Base-by-base conservation (phyloP, 2,329 filamentous ascomycete genomes). In the Cladorrhinum sp. region DNA sequence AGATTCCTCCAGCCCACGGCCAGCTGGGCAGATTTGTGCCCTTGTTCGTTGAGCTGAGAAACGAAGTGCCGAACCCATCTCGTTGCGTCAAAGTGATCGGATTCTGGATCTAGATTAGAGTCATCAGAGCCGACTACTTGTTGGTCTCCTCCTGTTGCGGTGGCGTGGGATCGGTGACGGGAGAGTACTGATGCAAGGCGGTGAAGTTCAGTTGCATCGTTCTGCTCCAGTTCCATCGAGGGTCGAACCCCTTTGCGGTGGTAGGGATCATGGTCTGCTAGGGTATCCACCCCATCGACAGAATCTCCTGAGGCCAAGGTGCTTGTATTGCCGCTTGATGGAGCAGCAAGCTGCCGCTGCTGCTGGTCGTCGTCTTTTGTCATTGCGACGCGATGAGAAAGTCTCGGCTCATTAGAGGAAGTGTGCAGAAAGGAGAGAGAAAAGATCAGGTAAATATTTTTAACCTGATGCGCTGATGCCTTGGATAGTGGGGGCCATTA, bases 1-100 rank as follows among this genome's bases (percentile, higher is more conserved):
- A 91, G 78, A 55, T 89, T 79, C 62, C 84, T 84, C 74, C 85
- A 90, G 0, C 82, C 81, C 6, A 91, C 78, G 2, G 87, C 86
- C 0, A 86, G 81, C 6, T 77, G 76, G 65, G 76, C 81, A 62
- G 76, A 73, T 60, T 77, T 79, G 50, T 87, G 75, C 0, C 83
- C 82, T 60, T 88, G 82, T 18, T 79, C 78, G 36, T 84, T 78
- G 36, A 87, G 71, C 29, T 75, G 70, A 1, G 65, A 60, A 6
- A 79, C 71, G 60, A 79, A 75, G 36, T 69, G 65, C 38, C 71
- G 71, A 1, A 79, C 66, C 78, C 78, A 81, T 61, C 74, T 76
- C 7, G 71, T 62, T 12, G 78, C 66, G 56, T 79, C 76, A 51
- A 81, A 81, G 20, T 70, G 64, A 16, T 69, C 66, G 63, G 71